Conservation (phyloP, 2,329 filamentous ascomycete species). For the Sporothrix variecibatus region DNA sequence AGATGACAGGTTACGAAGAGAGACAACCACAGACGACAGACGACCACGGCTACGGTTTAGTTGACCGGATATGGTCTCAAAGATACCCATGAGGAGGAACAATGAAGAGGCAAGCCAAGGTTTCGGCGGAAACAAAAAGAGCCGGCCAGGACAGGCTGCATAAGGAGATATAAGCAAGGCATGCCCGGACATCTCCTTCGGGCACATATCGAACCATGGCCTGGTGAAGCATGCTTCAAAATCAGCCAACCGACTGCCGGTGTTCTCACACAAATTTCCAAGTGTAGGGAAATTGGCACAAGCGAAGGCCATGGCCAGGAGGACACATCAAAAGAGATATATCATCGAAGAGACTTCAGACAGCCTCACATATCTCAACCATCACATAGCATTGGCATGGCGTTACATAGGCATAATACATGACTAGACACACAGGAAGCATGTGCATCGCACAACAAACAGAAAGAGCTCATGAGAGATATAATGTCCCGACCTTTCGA, state of each 20-base stretch:
- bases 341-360: background rate
- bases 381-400: background rate
- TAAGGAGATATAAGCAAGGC: background rate
- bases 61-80: background rate
- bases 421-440: background rate
- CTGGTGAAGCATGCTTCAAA: too few species aligned
- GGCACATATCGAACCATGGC: too few species aligned
- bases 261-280: too few species aligned
- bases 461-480: background rate
- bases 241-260: too few species aligned
- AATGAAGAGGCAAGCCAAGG: slow-evolving; percentile 22
- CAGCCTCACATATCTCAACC: background rate
- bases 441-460: background rate
- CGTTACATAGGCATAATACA: background rate
- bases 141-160: background rate
- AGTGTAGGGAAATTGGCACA: too few species aligned
- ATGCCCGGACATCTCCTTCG: background rate
- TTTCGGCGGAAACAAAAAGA: background rate
- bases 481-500: slow-evolving; percentile 77
- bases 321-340: background rate
- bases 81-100: slow-evolving; percentile 10
- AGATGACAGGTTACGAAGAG: background rate
- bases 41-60: background rate
- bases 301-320: too few species aligned
- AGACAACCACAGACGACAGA: background rate